Evolutionary conservation across 2,329 filamentous ascomycete genomes (phyloP), one percentile per base, ranked within the genome.

Genomic region (Macrophomina tecta): DNA sequence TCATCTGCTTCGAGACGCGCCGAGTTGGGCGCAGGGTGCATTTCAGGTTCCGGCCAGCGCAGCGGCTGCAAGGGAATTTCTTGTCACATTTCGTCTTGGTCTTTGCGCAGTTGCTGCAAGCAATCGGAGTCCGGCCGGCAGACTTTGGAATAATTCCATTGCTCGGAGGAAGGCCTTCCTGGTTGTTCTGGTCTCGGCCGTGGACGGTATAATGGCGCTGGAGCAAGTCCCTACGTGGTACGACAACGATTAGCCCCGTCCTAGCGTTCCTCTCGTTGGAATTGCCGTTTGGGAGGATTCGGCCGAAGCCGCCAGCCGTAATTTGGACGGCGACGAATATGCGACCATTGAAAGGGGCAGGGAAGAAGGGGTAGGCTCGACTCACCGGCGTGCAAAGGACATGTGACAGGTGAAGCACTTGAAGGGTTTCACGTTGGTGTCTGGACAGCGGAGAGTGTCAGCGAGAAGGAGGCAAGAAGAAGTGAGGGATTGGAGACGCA

Each of bases 41-140:
- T 66, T 79, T 76, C 49, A 85, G 76, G 69, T 84, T 84, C 55
- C 82, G 74, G 16, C 79, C 78, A n/a, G 81, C 82, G 75, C 83
- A 85, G 67, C 83, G 77, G 70, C 79, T 82, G 75, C 83, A 85
- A n/a, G 83, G 83, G 66, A 84, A 84, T 74, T 84, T 84, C 75
- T 84, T 84, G 69, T 85, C 83, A 69, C 83, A 85, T 69, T 84
- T 85, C 12, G 83, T 85, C 76, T 85, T 85, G 3, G 82, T 84
- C 73, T 84, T 84, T 9, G 83, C 82, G 69, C 83, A 85, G 67
- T 84, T 84, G 72, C 80, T 83, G 75, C 83, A 85, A 32, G 83
- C 83, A 68, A 84, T 85, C 11, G 83, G 82, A 42, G 82, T 85
- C 68, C 83, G 76, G 16, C 82, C 82, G 14, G 83, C 82, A 1